Conservation (phyloP, 1,139 yeast genomes). For the Insectozyma bohioensis region DNA sequence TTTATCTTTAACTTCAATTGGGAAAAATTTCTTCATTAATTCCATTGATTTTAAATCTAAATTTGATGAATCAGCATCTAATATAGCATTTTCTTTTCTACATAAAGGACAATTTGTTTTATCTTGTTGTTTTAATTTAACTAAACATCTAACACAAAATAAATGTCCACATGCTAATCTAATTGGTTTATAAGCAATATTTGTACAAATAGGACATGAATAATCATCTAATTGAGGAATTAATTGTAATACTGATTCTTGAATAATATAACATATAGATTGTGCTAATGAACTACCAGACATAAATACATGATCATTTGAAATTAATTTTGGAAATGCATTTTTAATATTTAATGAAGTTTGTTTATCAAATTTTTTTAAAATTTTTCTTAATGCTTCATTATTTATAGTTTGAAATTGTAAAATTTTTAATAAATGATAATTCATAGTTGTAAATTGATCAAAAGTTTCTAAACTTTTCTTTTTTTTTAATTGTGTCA, state of each 20-base stretch:
- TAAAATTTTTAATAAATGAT: conserved; percentile 54
- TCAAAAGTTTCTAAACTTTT: conserved; percentile 47
- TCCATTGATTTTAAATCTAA: conserved; percentile 55
- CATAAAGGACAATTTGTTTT: conserved; percentile 70
- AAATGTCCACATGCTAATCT: conserved; percentile 61
- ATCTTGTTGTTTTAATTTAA: conserved; percentile 58
- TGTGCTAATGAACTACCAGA: conserved; percentile 53
- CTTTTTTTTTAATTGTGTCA: conserved; percentile 48
- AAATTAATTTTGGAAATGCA: conserved; percentile 47
- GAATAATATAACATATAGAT: conserved; percentile 55
- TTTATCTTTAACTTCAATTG: conserved; percentile 64
- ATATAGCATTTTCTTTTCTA: conserved; percentile 50
- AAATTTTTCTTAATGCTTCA: conserved; percentile 63
- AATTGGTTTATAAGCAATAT: conserved; percentile 71
- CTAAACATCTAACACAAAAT: conserved; percentile 71
- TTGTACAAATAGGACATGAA: conserved; percentile 69
- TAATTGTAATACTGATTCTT: conserved; percentile 51
- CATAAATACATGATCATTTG: conserved; percentile 46
- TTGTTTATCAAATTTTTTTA: conserved; percentile 74
- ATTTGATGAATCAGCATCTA: conserved; percentile 58
- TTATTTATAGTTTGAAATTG: conserved; percentile 64
- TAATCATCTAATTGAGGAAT: conserved; percentile 77
- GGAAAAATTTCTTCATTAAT: conserved; percentile 60
- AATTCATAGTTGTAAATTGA: conserved; percentile 53
- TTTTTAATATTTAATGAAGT: conserved; percentile 55